Conservation (phyloP, 2,329 filamentous ascomycete genomes). For the Decorospora gaudefroyi region DNA sequence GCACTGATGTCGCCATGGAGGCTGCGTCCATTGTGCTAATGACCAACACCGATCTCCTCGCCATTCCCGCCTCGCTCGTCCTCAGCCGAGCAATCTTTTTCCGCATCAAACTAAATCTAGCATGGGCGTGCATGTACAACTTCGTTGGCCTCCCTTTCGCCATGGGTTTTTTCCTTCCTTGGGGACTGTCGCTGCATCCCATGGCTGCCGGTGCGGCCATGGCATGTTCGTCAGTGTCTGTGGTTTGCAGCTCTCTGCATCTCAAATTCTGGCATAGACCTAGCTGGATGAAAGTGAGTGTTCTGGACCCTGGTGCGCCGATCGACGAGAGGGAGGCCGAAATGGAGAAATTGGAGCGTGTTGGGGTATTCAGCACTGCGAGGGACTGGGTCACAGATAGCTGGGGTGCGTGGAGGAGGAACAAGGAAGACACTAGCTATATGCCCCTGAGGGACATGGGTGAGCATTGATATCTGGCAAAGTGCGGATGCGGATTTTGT, state of each 20-base stretch:
- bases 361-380: slow-evolving; percentile 27
- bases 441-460: slow-evolving; percentile 53
- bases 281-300: slow-evolving; percentile 78
- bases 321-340: slow-evolving; percentile 36
- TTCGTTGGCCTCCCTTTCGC: slow-evolving; percentile 88
- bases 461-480: slow-evolving; percentile 26
- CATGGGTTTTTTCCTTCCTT: slow-evolving; percentile 92
- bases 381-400: slow-evolving; percentile 39
- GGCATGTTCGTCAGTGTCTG: slow-evolving; percentile 86
- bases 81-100: slow-evolving; percentile 84
- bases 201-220: slow-evolving; percentile 95
- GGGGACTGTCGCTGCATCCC: slow-evolving; percentile 85
- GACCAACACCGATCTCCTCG: slow-evolving; percentile 86
- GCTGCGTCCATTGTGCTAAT: slow-evolving; percentile 96
- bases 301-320: slow-evolving; percentile 56
- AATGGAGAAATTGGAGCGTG: slow-evolving; percentile 25
- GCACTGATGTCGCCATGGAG: slow-evolving; percentile 97
- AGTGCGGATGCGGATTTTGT: neutral
- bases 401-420: slow-evolving; percentile 44
- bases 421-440: slow-evolving; percentile 51
- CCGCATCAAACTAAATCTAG: slow-evolving; percentile 90
- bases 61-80: slow-evolving; percentile 84
- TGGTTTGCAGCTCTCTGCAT: slow-evolving; percentile 80
- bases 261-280: slow-evolving; percentile 87
- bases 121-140: slow-evolving; percentile 95